A percentile compares a stretch with the other conserved stretches of the same genome.
phyloP scores from a whole-genome alignment of 345 rosid genomes.

The Populus simonii region DNA sequence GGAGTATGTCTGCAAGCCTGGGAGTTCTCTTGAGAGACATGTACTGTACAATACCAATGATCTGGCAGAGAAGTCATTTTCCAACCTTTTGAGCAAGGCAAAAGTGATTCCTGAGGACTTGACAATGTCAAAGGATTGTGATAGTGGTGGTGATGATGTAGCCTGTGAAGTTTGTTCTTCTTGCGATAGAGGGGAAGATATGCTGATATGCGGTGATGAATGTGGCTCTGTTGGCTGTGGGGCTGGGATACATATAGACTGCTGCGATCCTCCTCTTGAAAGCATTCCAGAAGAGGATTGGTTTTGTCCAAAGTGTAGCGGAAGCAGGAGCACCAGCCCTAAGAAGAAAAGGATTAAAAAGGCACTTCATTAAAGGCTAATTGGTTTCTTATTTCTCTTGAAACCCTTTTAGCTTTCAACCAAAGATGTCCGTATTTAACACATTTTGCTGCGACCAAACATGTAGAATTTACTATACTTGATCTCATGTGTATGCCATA shows the following conservation, averaged over 20 bases:
- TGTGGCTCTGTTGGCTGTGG: constrained; percentile 59
- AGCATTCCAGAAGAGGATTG: constrained; percentile 64
- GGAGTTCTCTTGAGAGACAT: constrained; percentile 74
- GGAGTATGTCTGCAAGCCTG: constrained; percentile 92
- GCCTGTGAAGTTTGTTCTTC: constrained; percentile 51
- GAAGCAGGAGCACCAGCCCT: constrained; percentile 1
- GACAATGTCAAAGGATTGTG: constrained; percentile 1
- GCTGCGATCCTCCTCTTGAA: constrained; percentile 62
- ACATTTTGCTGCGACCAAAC: not conserved
- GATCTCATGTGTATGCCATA: not conserved
- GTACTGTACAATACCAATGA: constrained; percentile 67
- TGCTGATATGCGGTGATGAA: constrained; percentile 69
- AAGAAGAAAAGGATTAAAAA: constrained; percentile 22
- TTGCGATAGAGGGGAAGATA: constrained; percentile 52
- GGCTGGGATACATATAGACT: constrained; percentile 53
- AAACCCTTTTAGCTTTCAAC: not conserved
- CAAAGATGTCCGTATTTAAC: not conserved
- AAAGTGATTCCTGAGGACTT: constrained; percentile 34
- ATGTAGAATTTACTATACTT: constrained; percentile 1
- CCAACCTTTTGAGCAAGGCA: constrained; percentile 39
- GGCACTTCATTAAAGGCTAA: not conserved
- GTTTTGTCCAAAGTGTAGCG: constrained; percentile 52
- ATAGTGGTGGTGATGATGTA: constrained; percentile 20
- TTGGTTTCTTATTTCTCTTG: not conserved
- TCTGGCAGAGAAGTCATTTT: constrained; percentile 75